Evolutionary conservation across 2,329 filamentous ascomycete genomes (phyloP), one percentile per base, ranked within the genome.

Genomic region (Fusarium musae): DNA sequence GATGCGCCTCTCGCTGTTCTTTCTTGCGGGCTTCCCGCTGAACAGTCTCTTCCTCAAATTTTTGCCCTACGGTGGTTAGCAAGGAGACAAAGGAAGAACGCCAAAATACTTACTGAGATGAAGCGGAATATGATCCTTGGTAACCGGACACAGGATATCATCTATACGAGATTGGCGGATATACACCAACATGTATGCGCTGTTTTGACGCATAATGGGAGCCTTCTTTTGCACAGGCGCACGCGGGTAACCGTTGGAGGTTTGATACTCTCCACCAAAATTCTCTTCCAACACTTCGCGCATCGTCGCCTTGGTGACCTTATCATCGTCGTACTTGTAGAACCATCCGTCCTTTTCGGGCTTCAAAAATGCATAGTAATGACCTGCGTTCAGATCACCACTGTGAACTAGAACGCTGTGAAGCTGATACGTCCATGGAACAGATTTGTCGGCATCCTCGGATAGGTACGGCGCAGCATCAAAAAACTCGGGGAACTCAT

Each of bases 141-240:
- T 88, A 42, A 96, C 93, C 1, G 91, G 89, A 46, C 92, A 90
- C 59, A 99, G 87, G 53, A 98, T 92, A 74, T 93, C 88, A 78
- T 97, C 93, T n/a, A 97, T 83, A 63, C 92, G 90, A 58, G 92
- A 93, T 80, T 97, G 93, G 50, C 96, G 92, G 74, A 99, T 94
- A 80, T 99, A 99, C 4, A 99, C 97, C 86, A 99, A 84, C 96
- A 99, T 99, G 86, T 99, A 99, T 9, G 96, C 97, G 81, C 95
- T 99, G 83, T 91, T 92, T 69, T 91, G 89, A 60, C 90, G 87
- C 83, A 92, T 88, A 77, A 90, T 82, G 3, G 89, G 88, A 7
- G 85, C 82, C 79, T 88, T 88, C 80, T 89, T 90, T 56, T 87
- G 85, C n/a, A 84, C 77, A 6, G 84, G 81, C 5, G 84, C 79